phyloP scores from a whole-genome alignment of 2,329 filamentous ascomycete species.

The Bisporella sp. region DNA sequence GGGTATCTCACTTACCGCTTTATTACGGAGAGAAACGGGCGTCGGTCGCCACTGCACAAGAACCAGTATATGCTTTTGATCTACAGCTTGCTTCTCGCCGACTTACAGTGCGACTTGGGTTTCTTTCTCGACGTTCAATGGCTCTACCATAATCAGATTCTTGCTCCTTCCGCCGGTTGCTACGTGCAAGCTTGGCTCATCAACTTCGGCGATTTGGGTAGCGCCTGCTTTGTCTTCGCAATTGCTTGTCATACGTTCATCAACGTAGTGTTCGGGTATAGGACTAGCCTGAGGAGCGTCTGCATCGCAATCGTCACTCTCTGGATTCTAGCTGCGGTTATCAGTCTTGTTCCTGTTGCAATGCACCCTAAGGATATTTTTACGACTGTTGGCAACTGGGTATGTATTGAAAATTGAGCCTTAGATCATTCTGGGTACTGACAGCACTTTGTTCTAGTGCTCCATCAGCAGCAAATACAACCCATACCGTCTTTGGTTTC shows the following conservation, averaged over 20 bases:
- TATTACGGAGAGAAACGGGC: slow-evolving; percentile 3
- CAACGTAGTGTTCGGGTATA: background rate
- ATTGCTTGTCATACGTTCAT: slow-evolving; percentile 6
- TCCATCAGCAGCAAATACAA: background rate
- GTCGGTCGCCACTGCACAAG: background rate
- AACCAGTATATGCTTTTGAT: slow-evolving; percentile 8
- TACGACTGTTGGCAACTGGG: too few species aligned
- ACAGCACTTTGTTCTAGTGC: too few species aligned
- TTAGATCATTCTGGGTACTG: too few species aligned
- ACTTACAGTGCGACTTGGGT: slow-evolving; percentile 6
- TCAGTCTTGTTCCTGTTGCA: too few species aligned
- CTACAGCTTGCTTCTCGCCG: slow-evolving; percentile 12
- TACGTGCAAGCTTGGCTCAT: slow-evolving; percentile 5
- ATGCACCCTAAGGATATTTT: too few species aligned
- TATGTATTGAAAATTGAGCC: too few species aligned
- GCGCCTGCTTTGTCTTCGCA: slow-evolving; percentile 6
- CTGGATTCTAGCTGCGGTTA: too few species aligned
- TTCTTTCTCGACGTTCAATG: slow-evolving; percentile 9
- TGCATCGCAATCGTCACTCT: too few species aligned
- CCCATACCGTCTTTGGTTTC: background rate
- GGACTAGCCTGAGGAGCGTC: too few species aligned
- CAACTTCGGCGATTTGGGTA: slow-evolving; percentile 6
- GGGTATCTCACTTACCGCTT: slow-evolving; percentile 5
- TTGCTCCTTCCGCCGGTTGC: slow-evolving; percentile 4
- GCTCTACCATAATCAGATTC: slow-evolving; percentile 2